These are phyloP conservation scores for Lactarius tabidus DNA, from an alignment of 768 basidiomycete species.

Conservation along the genomic window DNA sequence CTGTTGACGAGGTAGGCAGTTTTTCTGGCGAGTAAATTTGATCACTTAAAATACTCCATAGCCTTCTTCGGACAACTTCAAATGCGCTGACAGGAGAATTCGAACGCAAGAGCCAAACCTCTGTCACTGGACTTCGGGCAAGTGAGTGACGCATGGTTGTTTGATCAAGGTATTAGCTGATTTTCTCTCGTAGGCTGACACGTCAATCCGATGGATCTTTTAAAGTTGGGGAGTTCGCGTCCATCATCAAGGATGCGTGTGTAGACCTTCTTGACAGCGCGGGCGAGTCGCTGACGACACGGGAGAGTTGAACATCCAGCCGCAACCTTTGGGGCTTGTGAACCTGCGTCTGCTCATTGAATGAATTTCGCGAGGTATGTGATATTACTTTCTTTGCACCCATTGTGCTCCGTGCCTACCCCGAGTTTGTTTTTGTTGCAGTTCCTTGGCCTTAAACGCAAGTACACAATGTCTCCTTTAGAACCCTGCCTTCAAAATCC, in stretches of 20 bases:
- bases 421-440: conserved; percentile 25
- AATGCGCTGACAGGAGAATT: conserved; percentile 38
- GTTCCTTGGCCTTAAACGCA: conserved; percentile 79
- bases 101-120: conserved; percentile 43
- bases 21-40: too few species aligned
- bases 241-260: conserved; percentile 62
- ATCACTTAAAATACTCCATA: conserved; percentile 23
- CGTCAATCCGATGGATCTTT: conserved; percentile 60
- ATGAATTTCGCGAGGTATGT: conserved; percentile 70
- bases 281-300: not conserved
- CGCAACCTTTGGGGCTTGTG: conserved; percentile 72
- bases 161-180: too few species aligned
- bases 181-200: conserved; percentile 43
- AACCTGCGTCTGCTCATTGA: conserved; percentile 79
- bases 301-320: conserved; percentile 68
- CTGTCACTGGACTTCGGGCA: conserved; percentile 63
- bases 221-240: conserved; percentile 67
- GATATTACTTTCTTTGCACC: not conserved
- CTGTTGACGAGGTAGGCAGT: conserved; percentile 37
- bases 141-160: conserved; percentile 36
- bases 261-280: conserved; percentile 28
- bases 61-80: conserved; percentile 49
- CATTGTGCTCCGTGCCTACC: too few species aligned
- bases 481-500: not conserved
- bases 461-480: not conserved